Evolutionary conservation across 2,329 filamentous ascomycete species (phyloP).

Genomic region (Diaporthe caulivora): DNA sequence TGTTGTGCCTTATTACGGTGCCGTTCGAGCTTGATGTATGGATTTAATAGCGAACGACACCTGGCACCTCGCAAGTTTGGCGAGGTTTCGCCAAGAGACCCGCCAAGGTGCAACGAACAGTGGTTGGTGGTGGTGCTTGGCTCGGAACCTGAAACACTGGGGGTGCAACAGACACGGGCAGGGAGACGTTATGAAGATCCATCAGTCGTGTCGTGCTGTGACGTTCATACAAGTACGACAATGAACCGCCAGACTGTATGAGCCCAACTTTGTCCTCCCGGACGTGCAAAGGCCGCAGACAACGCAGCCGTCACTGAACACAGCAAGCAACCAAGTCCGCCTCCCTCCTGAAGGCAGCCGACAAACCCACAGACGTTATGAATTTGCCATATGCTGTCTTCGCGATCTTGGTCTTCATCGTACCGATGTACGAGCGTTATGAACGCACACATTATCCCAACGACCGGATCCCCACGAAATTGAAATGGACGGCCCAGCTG

Average conservation of each 20-base stretch:
- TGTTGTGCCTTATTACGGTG: conserved; percentile 7
- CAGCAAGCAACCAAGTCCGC: background rate
- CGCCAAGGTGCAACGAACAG: conserved; percentile 13
- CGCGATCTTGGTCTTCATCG: conserved; percentile 12
- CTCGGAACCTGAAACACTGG: conserved; percentile 28
- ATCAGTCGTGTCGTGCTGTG: background rate
- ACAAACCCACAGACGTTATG: conserved; percentile 1
- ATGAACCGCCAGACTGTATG: background rate
- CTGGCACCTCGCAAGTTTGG: conserved; percentile 28
- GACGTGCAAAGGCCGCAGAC: background rate
- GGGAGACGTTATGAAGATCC: conserved; percentile 4
- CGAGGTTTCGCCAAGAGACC: conserved; percentile 9
- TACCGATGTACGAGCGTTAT: conserved; percentile 29
- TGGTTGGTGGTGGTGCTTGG: background rate
- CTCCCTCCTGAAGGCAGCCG: background rate
- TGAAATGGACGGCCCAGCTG: conserved; percentile 29
- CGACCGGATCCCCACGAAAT: conserved; percentile 15
- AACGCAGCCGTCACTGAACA: background rate
- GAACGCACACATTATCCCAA: conserved; percentile 25
- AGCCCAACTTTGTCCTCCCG: background rate
- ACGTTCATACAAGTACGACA: conserved; percentile 11
- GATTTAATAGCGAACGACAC: background rate
- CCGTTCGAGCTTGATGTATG: background rate
- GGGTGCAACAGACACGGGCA: conserved; percentile 10
- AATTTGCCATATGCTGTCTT: conserved; percentile 23